phyloP scores from a whole-genome alignment of 2,329 filamentous ascomycete species.

The Ascochyta fabae region DNA sequence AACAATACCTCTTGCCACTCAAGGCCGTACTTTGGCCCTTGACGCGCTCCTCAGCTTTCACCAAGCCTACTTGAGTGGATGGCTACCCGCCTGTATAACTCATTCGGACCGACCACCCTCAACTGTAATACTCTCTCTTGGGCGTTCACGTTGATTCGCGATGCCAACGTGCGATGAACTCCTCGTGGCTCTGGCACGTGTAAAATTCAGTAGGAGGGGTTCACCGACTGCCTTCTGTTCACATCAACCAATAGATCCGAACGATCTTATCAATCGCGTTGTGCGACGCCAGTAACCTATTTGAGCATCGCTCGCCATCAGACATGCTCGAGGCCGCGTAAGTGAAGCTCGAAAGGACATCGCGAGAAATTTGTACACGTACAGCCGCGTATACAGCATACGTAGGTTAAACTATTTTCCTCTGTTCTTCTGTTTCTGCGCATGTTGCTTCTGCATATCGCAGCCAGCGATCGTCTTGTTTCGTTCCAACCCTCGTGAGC shows the following conservation, averaged over 20 bases:
- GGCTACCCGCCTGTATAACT: conserved; percentile 4
- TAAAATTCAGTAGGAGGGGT: background rate
- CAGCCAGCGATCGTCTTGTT: background rate
- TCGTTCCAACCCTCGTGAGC: background rate
- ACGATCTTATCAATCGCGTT: conserved; percentile 14
- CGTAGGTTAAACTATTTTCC: conserved; percentile 6
- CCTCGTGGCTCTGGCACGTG: background rate
- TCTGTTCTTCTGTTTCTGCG: background rate
- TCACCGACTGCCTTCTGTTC: background rate
- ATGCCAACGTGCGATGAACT: background rate
- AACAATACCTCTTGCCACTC: background rate
- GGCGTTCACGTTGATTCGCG: background rate
- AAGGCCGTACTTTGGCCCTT: conserved; percentile 6
- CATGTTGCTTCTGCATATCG: background rate
- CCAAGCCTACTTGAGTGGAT: background rate
- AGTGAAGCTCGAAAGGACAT: conserved; percentile 16
- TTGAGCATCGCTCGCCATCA: conserved; percentile 9
- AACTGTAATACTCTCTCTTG: background rate
- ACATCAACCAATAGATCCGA: conserved; percentile 3
- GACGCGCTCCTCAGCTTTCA: conserved; percentile 8
- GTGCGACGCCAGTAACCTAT: conserved; percentile 8
- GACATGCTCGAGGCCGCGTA: conserved; percentile 12
- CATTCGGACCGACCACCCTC: conserved; percentile 6
- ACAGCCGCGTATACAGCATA: conserved; percentile 18
- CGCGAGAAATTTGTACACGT: conserved; percentile 11